These are phyloP conservation scores for Rhodosporidiobolus odoratus DNA, from an alignment of 768 basidiomycete genomes.

Conservation along the genomic window DNA sequence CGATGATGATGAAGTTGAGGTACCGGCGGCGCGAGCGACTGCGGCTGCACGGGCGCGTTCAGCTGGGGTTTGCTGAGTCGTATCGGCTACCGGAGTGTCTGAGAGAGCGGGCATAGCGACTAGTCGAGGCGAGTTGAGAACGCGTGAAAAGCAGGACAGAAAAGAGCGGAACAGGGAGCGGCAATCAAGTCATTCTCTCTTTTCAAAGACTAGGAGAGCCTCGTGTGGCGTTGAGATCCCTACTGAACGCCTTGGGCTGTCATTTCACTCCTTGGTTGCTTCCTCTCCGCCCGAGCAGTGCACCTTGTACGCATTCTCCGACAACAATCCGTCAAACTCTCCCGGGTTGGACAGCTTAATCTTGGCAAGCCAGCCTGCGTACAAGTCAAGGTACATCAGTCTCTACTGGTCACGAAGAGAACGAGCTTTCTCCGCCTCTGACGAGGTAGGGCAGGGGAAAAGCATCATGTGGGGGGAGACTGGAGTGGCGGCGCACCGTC, in stretches of 20 bases:
- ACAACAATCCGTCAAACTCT: conserved; percentile 74
- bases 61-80: background rate
- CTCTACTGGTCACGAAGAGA: too few species aligned
- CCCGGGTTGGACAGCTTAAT: conserved; percentile 69
- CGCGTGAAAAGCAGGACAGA: background rate
- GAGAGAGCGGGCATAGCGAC: background rate
- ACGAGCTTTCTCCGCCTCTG: background rate
- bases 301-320: conserved; percentile 66
- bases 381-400: background rate
- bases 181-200: background rate
- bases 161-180: background rate
- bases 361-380: conserved; percentile 90
- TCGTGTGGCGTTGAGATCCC: too few species aligned
- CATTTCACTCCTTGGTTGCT: background rate
- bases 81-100: background rate
- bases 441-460: background rate
- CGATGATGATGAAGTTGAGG: too few species aligned
- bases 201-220: background rate
- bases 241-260: background rate
- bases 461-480: background rate
- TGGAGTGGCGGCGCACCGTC: conserved; percentile 57
- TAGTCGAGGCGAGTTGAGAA: background rate
- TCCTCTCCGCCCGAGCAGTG: conserved; percentile 52
- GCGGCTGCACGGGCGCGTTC: background rate
- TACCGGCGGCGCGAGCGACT: background rate